Conservation (phyloP, 1,284 basidiomycete species). For the Rhodotorula sp. region DNA sequence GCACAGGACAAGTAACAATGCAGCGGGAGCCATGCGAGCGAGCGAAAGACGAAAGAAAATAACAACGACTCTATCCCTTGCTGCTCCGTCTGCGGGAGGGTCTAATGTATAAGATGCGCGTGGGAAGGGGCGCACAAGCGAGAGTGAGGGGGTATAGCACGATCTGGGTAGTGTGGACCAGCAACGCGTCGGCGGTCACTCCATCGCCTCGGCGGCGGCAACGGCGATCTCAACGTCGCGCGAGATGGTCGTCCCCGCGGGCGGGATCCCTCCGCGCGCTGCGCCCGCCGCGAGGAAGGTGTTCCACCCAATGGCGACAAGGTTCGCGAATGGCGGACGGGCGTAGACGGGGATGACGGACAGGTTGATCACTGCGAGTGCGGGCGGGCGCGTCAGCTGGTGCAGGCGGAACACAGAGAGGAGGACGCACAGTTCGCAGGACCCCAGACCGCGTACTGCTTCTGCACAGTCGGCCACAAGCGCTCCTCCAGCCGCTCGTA, state of each 20-base stretch:
- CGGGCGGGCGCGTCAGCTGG: background rate
- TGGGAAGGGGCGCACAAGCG: background rate
- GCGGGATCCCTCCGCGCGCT: constrained; percentile 5
- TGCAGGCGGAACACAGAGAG: accelerated
- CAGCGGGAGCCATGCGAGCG: background rate
- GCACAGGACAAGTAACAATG: background rate
- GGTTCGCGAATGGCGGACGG: constrained; percentile 46
- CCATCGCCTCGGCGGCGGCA: constrained; percentile 28
- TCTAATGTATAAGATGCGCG: background rate
- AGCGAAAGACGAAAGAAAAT: background rate
- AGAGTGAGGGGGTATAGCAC: background rate
- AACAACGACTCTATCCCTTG: background rate
- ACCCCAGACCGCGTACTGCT: constrained; percentile 42
- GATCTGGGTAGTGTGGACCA: background rate
- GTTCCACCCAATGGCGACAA: constrained; percentile 34
- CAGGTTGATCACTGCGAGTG: constrained; percentile 39
- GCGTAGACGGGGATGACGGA: constrained; percentile 45
- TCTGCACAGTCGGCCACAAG: constrained; percentile 31
- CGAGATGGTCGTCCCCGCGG: background rate
- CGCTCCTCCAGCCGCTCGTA: constrained; percentile 28
- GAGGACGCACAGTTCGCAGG: constrained; percentile 32
- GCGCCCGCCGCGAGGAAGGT: constrained; percentile 5
- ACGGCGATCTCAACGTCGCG: constrained; percentile 7
- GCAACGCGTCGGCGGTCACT: background rate
- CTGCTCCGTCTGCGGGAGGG: background rate